Evolutionary conservation across 768 basidiomycete species (phyloP), one percentile per base, ranked within the genome.

Genomic region (Trametes coccinea): DNA sequence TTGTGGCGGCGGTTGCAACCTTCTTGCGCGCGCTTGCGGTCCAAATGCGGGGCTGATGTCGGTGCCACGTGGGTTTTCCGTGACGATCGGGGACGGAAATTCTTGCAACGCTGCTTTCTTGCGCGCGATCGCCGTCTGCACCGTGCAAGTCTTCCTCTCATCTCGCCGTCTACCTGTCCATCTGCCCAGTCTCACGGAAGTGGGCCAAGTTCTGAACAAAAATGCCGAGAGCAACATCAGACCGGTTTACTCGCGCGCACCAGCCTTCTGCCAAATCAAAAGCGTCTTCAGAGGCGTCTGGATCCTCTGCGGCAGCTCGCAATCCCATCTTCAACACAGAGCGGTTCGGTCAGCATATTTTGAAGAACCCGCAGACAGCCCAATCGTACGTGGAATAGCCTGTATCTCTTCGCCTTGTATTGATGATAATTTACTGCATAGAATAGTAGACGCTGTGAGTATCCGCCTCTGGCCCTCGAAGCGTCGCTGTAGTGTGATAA

Each of bases 311-410:
- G 1, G 78, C 80, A 3, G 77, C 78, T 27, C 84, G 86, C n/a
- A 94, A 93, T 69, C 93, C 93, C 0, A 88, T 95, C 61, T 95
- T 94, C 81, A 95, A 97, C 71, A 97, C 95, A 3, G 91, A 92
- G 71, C 82, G 92, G 66, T 98, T 97, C 67, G 96, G 97, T 22
- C 96, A 98, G 74, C 96, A 99, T 77, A 98, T 99, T 66, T 82
- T 98, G 62, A 98, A 96, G 76, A 98, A 94, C 74, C 89, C 93
- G 4, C 83, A 87, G 60, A 90, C 93, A 37, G 93, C 93, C 5
- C 92, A 96, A 80, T 89, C 87, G 93, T 96, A 70, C 68, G 78
- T 77, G 33, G 51, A 9, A n/a, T 57, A 46, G 41, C 16, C 14
- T 53, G 4, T 33, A 46, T n/a, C 29, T 9, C 33, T 9, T 51